Base-by-base conservation (phyloP, 352 stramenopile genomes). In the Phytophthora pisi region DNA sequence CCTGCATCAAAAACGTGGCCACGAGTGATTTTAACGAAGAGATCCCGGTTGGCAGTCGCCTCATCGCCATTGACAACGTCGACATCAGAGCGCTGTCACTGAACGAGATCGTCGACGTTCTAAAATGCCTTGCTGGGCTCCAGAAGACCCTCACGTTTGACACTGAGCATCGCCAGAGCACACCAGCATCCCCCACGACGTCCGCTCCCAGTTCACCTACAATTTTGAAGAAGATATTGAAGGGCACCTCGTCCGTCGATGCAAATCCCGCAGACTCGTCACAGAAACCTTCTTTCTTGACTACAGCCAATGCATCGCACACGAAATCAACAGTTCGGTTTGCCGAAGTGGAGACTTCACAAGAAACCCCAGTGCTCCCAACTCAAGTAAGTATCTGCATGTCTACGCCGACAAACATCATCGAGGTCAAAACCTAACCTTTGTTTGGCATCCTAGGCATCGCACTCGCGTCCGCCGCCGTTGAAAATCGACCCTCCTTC, bases 41-140 rank as follows among this genome's bases (percentile, higher is more conserved):
- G 4, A 70, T 89, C 30, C 68, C 77, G 6, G 8, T 67, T 6
- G 77, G 81, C 2, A 91, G 79, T 49, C 63, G 70, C n/a, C 63
- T 91, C 8, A 61, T 88, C 26, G 80, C 72, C 0, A 74, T 90
- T 36, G 77, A 90, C 20, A 45, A 64, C 15, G 55, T 86, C 8
- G 71, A 91, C 43, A 52, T 89, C 10, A 79, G 72, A 36, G 66
- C 69, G 2, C 51, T 86, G 28, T 55, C 64, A 1, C 31, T 89
- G 18, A 51, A 69, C 8, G 65, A 86, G 1, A 72, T 89, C 3
- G 62, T 72, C 3, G 58, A 16, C 1, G 70, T 84, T 16, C 51
- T 89, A 4, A 66, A 70, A 20, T 66, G 70, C 18, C 62, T 89
- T 31, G 54, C 68, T 1, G 66, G 51, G 3, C 34, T 67, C 3